Base-by-base conservation (phyloP, 108 stramenopile species). In the Nitzschia putrida region DNA sequence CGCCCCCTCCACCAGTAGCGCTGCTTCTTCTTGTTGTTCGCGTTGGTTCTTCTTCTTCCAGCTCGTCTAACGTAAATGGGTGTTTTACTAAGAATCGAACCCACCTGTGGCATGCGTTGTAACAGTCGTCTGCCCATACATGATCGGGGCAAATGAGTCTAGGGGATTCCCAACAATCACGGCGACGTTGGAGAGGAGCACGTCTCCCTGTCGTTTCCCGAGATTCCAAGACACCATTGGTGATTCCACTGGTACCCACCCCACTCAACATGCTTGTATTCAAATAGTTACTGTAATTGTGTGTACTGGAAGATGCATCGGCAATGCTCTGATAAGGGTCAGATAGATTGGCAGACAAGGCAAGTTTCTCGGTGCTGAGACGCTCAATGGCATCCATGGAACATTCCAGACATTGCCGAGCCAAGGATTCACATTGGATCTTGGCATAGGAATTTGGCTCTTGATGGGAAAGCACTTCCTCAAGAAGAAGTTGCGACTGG, bases 101-200 rank as follows among this genome's bases (percentile, higher is more conserved):
- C 69, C 87, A 61, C 47, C 87, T 68, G 55, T 91, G 90, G 72
- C 85, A 85, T n/a, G 64, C 72, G 13, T 50, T 50, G 44, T 84
- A 81, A 11, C 76, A 73, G 66, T 91, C 91, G 52, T 95, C 91
- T 8, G 89, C 94, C 94, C 94, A 95, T 0, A 74, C 80, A 76
- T 90, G 88, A 66, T 95, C 94, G 8, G 91, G 91, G 71, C 91
- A 92, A 64, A 80, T 69, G 34, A 95, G 64, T 18, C 89, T 81
- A 0, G 88, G 77, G 20, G 91, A 86, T 77, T 95, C 94, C 94
- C 94, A 95, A 51, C 94, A 95, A 64, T 88, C 89, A 14, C 64
- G 69, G 26, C 79, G 81, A 34, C 85, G 74, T 53, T 87, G 87
- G 9, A 67, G 34, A 29, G 81, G 83, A 41, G 60, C 65, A 53